Conservation (phyloP, 2,329 filamentous ascomycete species). For the Penicillium sp. region DNA sequence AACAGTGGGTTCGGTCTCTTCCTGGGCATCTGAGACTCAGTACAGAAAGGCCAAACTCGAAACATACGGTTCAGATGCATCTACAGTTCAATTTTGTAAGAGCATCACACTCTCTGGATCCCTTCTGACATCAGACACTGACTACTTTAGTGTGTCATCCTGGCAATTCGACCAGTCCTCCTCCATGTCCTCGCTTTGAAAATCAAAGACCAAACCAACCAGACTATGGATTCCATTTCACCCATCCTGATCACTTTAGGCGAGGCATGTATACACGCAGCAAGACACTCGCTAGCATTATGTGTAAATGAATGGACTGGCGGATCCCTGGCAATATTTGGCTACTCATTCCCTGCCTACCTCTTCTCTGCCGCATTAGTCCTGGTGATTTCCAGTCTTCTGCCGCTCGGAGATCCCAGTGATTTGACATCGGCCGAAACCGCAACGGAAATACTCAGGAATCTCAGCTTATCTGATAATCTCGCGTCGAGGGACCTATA, state of each 20-base stretch:
- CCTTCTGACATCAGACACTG: neutral
- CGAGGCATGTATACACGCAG: constrained; percentile 34
- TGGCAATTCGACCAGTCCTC: constrained; percentile 36
- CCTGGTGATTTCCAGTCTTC: constrained; percentile 29
- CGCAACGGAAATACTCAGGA: constrained; percentile 24
- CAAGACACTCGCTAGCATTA: constrained; percentile 30
- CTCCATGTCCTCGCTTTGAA: constrained; percentile 30
- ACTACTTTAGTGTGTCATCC: constrained; percentile 32
- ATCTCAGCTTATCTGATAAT: constrained; percentile 12
- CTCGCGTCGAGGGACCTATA: constrained; percentile 16
- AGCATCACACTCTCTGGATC: neutral
- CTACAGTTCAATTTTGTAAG: constrained; percentile 35
- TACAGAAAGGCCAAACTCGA: constrained; percentile 16
- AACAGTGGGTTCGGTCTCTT: constrained; percentile 32
- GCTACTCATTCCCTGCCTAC: constrained; percentile 35
- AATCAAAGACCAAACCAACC: constrained; percentile 3
- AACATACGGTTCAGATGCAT: constrained; percentile 30
- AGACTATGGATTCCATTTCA: constrained; percentile 13
- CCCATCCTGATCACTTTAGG: constrained; percentile 28
- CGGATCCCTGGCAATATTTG: constrained; percentile 31
- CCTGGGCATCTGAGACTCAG: constrained; percentile 28
- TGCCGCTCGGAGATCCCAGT: constrained; percentile 16
- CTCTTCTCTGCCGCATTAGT: constrained; percentile 35
- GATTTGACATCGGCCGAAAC: constrained; percentile 26
- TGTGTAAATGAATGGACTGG: constrained; percentile 35